phyloP scores from a whole-genome alignment of 768 basidiomycete genomes.

The Hypsizygus marmoreus region DNA sequence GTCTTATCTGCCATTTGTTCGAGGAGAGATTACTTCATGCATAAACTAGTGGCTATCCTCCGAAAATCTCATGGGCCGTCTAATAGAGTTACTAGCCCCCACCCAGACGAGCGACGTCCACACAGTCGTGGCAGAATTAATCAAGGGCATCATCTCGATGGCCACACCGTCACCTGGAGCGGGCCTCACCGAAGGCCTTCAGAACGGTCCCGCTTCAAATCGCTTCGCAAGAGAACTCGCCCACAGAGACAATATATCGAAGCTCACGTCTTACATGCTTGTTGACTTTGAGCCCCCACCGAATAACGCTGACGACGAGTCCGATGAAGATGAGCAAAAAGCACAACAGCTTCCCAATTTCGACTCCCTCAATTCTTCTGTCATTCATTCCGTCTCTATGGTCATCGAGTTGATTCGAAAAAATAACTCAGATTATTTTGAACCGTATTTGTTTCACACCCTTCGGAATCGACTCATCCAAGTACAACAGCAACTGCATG shows the following conservation, averaged over 20 bases:
- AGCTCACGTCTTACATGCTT: conserved; percentile 76
- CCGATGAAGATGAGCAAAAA: conserved; percentile 21
- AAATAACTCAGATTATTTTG: conserved; percentile 98
- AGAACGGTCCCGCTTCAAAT: conserved; percentile 79
- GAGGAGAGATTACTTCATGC: conserved; percentile 12
- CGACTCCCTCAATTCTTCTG: conserved; percentile 70
- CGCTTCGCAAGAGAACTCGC: conserved; percentile 89
- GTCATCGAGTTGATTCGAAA: conserved; percentile 94
- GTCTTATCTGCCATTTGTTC: conserved; percentile 37
- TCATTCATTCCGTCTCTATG: conserved; percentile 84
- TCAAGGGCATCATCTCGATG: conserved; percentile 94
- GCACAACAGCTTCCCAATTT: conserved; percentile 36
- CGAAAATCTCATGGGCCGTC: conserved; percentile 77
- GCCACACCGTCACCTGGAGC: conserved; percentile 84
- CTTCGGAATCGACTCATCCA: conserved; percentile 88
- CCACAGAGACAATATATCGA: conserved; percentile 65
- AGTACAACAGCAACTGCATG: conserved; percentile 73
- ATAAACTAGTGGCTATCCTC: conserved; percentile 79
- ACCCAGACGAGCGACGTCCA: conserved; percentile 74
- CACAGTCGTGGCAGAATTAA: conserved; percentile 83
- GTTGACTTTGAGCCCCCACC: conserved; percentile 50
- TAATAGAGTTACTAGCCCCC: conserved; percentile 84
- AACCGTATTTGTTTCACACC: conserved; percentile 95
- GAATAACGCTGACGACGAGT: conserved; percentile 13
- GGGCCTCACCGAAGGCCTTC: conserved; percentile 67